Evolutionary conservation across 306 rosid species (phyloP).

Genomic region (Cicer arietinum): DNA sequence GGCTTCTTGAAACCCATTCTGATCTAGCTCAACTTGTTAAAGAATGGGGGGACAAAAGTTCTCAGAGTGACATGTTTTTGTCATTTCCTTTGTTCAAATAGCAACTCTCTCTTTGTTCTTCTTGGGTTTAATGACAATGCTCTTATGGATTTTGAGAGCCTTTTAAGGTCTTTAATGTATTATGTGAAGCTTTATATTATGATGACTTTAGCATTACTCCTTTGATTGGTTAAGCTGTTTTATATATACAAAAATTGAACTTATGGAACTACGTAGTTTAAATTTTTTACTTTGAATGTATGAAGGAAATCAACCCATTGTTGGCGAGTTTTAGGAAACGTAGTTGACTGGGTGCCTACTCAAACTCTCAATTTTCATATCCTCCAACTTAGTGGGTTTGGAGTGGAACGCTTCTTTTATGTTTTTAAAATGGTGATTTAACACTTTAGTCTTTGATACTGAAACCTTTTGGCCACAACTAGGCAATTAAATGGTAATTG

Average conservation of each 20-base stretch:
- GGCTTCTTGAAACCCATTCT: neutral
- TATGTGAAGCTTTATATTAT: neutral
- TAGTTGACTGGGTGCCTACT: neutral
- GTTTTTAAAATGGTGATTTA: neutral
- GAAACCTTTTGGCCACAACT: neutral
- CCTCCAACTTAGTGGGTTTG: conserved; percentile 3
- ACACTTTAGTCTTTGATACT: neutral
- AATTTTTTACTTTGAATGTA: conserved; percentile 1
- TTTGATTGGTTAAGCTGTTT: conserved; percentile 18
- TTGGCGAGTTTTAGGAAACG: conserved; percentile 6
- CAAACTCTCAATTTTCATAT: neutral
- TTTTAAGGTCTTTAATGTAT: neutral
- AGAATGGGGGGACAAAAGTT: neutral
- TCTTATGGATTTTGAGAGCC: conserved; percentile 1
- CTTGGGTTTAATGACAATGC: neutral
- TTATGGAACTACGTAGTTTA: neutral
- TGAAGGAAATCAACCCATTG: conserved; percentile 7
- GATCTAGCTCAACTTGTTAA: conserved; percentile 4
- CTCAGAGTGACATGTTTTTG: neutral
- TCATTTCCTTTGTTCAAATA: conserved; percentile 8
- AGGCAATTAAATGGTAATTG: conserved; percentile 3
- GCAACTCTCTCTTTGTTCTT: neutral
- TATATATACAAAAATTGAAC: neutral
- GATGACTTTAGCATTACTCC: conserved; percentile 1
- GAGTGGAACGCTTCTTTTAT: no score